phyloP scores from a whole-genome alignment of 768 basidiomycete species.

The Termitomyces sp. region DNA sequence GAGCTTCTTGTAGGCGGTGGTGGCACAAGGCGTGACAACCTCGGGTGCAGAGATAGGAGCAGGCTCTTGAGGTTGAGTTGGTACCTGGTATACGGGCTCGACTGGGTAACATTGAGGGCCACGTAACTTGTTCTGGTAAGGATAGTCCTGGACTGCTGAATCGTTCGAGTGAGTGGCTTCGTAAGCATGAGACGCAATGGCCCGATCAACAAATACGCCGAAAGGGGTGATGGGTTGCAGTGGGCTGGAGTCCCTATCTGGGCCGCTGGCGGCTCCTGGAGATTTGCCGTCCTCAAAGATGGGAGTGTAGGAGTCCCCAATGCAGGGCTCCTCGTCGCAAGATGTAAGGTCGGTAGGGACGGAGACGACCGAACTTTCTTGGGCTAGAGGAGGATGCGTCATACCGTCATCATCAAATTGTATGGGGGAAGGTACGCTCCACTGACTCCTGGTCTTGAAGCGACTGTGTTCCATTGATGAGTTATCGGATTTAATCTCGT shows the following conservation, averaged over 20 bases:
- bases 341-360: slow-evolving; percentile 19
- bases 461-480: slow-evolving; percentile 26
- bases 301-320: slow-evolving; percentile 44
- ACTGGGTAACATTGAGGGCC: slow-evolving; percentile 15
- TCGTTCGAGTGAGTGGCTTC: slow-evolving; percentile 2
- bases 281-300: slow-evolving; percentile 57
- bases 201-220: slow-evolving; percentile 70
- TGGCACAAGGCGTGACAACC: slow-evolving; percentile 43
- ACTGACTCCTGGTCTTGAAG: slow-evolving; percentile 31
- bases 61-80: slow-evolving; percentile 32
- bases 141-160: slow-evolving; percentile 6
- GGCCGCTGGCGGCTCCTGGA: slow-evolving; percentile 43
- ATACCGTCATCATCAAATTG: slow-evolving; percentile 20
- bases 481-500: slow-evolving; percentile 38
- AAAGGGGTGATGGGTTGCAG: slow-evolving; percentile 74
- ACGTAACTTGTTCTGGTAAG: slow-evolving; percentile 12
- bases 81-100: slow-evolving; percentile 18
- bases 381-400: slow-evolving; percentile 18
- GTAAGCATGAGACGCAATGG: slow-evolving; percentile 37
- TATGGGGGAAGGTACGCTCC: slow-evolving; percentile 26
- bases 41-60: slow-evolving; percentile 36
- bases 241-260: slow-evolving; percentile 60
- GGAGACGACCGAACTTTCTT: slow-evolving; percentile 12
- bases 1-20: slow-evolving; percentile 60
- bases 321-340: slow-evolving; percentile 21